Evolutionary conservation across 1,284 basidiomycete species (phyloP).

Genomic region (Dichomitus squalens): DNA sequence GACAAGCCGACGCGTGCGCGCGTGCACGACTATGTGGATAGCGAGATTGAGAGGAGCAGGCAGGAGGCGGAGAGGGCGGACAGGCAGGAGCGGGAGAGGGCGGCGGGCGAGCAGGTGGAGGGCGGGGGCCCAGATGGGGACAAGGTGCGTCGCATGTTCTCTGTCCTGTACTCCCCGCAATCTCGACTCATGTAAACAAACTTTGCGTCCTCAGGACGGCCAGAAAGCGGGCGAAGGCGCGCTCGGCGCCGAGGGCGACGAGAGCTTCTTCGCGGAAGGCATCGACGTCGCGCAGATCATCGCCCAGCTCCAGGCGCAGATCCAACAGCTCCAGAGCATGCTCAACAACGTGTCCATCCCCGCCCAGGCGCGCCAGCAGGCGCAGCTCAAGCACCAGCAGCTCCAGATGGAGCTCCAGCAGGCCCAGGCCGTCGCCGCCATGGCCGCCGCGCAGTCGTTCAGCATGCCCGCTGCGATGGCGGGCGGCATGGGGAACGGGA

Average conservation of each 20-base stretch:
- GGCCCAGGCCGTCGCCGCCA: slow-evolving; percentile 65
- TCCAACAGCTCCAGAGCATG: slow-evolving; percentile 72
- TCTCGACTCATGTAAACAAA: neutral
- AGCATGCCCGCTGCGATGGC: slow-evolving; percentile 43
- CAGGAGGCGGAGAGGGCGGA: slow-evolving; percentile 46
- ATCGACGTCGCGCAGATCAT: slow-evolving; percentile 72
- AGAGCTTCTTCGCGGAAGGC: slow-evolving; percentile 59
- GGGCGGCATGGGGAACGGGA: slow-evolving; percentile 3
- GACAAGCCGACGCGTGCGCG: slow-evolving; percentile 80
- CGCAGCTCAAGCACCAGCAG: slow-evolving; percentile 76
- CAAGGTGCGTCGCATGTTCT: slow-evolving; percentile 12
- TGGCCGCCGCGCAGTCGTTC: slow-evolving; percentile 40
- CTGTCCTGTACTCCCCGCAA: neutral
- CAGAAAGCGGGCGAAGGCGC: slow-evolving; percentile 7
- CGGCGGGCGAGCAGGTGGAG: slow-evolving; percentile 8
- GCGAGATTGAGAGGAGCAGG: slow-evolving; percentile 81
- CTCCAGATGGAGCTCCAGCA: slow-evolving; percentile 77
- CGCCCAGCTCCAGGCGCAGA: slow-evolving; percentile 78
- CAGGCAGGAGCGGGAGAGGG: slow-evolving; percentile 9
- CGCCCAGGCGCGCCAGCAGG: slow-evolving; percentile 70
- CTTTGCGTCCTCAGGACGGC: neutral
- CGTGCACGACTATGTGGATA: slow-evolving; percentile 82
- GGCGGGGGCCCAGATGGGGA: slow-evolving; percentile 12
- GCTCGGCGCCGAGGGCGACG: slow-evolving; percentile 35
- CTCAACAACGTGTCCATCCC: slow-evolving; percentile 77